Evolutionary conservation across 2,329 filamentous ascomycete species (phyloP), one percentile per base, ranked within the genome.

Genomic region (Sclerotiophoma versabilis): DNA sequence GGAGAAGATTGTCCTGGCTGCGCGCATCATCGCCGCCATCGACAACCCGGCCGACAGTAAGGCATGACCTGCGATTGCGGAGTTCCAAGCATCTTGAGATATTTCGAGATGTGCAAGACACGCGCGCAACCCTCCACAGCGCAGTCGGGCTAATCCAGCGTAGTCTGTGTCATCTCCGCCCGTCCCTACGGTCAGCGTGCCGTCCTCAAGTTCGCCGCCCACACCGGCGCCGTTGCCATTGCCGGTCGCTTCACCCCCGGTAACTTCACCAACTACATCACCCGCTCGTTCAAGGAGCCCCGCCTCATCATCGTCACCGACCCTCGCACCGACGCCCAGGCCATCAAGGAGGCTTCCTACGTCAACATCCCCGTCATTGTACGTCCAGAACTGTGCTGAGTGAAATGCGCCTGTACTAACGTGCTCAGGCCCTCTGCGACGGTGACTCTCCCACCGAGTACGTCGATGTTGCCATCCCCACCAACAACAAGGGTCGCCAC

Each of bases 201-300:
- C 74, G 96, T 99, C 78, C 91, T 99, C 80, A 99, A 99, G 90
- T 99, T 99, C 85, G 95, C 95, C 76, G 85, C 92, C 66, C 95
- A 99, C 90, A 99, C 95, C 70, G 95, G 95, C 79, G 93, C 96
- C 76, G 91, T 92, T 76, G 91, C 95, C 81, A 99, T 99, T 77
- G 96, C 95, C 76, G 95, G 95, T 84, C 95, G 95, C 80, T 99
- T 99, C 90, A 99, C 95, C 78, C 95, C 95, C 80, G 95, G 95
- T 91, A 96, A 93, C 83, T 99, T 99, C 90, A 99, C 95, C 87
- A 99, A 99, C 89, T 99, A 99, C 90, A 99, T 99, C 90, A 99
- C 96, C 82, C 93, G 95, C 77, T 98, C 95, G 68, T 99, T 99
- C 92, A 97, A 97, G 89, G 95, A 99, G 87, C 95, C 95, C 78